phyloP scores from a whole-genome alignment of 768 basidiomycete species.

The Lactifluus piperatus region DNA sequence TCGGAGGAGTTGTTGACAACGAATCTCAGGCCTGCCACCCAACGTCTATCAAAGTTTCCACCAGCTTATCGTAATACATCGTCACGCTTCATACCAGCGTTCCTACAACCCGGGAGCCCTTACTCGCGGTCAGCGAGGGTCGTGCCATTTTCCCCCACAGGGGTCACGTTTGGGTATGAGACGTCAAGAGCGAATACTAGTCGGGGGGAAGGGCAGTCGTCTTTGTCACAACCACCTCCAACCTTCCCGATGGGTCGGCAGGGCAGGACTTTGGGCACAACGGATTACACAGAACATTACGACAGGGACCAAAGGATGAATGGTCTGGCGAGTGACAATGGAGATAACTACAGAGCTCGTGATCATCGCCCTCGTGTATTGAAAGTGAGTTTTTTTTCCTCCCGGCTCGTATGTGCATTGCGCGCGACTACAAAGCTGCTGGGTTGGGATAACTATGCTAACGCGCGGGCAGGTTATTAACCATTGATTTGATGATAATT shows the following conservation, averaged over 20 bases:
- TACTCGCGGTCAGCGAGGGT: background rate
- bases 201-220: too few species aligned
- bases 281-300: too few species aligned
- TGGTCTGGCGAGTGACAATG: background rate
- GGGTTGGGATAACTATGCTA: too few species aligned
- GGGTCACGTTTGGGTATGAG: too few species aligned
- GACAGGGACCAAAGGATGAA: too few species aligned
- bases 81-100: background rate
- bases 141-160: background rate
- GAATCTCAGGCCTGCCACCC: background rate
- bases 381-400: slow-evolving; percentile 10
- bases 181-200: too few species aligned
- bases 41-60: background rate
- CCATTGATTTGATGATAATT: background rate
- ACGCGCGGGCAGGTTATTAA: slow-evolving; percentile 13
- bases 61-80: background rate
- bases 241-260: too few species aligned
- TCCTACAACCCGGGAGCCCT: background rate
- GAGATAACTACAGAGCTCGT: background rate
- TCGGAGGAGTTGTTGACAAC: background rate
- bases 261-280: too few species aligned
- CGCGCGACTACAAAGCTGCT: too few species aligned
- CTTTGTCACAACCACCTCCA: too few species aligned
- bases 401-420: too few species aligned
- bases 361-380: background rate